Evolutionary conservation across 139 green algal genomes (phyloP).

Genomic region (Micractinium conductrix): DNA sequence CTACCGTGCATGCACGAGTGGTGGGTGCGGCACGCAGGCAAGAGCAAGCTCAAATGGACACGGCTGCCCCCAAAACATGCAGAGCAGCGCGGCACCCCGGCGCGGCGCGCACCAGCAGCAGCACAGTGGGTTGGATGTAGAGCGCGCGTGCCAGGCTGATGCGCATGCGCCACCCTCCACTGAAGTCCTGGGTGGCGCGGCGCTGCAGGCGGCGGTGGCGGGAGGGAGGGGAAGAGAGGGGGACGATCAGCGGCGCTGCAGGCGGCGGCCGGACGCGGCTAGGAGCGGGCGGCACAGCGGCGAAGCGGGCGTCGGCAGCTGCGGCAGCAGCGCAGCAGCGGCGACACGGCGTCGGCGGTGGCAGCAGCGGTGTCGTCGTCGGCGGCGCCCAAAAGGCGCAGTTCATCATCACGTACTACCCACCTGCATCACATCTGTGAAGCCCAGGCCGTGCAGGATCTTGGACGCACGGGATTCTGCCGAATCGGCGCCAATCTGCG

Average conservation of each 20-base stretch:
- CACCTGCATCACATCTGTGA: conserved; percentile 89
- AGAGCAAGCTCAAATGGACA: too few relatives aligned
- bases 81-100: too few relatives aligned
- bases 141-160: conserved; percentile 98
- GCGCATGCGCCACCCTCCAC: conserved; percentile 97
- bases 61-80: too few relatives aligned
- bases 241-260: not conserved
- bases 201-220: not conserved
- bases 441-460: conserved; percentile 96
- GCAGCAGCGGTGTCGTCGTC: too few relatives aligned
- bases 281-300: not conserved
- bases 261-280: not conserved
- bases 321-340: too few relatives aligned
- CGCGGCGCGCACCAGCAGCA: too few relatives aligned
- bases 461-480: conserved; percentile 95
- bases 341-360: too few relatives aligned
- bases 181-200: conserved; percentile 32
- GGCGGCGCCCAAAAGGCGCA: too few relatives aligned
- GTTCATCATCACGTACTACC: too few relatives aligned
- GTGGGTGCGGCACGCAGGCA: too few relatives aligned
- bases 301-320: not conserved
- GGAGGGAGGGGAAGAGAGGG: not conserved
- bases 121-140: conserved; percentile 97
- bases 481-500: conserved; percentile 76
- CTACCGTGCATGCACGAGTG: not conserved